phyloP scores from a whole-genome alignment of 345 rosid genomes.

The Gossypium arboreum region DNA sequence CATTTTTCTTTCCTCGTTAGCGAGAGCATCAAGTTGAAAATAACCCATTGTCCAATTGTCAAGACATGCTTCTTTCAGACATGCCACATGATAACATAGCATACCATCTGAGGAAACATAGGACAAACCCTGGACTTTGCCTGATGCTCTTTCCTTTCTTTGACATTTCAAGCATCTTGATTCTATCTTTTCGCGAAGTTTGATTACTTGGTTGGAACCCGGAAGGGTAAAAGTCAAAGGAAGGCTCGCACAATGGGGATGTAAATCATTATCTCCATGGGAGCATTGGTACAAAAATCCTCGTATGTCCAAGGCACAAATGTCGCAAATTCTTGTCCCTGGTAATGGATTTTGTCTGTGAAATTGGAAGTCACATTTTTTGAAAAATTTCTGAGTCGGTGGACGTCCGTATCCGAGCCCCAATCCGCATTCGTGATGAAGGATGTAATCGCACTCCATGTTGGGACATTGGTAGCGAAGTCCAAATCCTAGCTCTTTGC shows the following conservation, averaged over 20 bases:
- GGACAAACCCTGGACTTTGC: background rate
- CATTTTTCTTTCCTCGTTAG: background rate
- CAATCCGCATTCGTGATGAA: background rate
- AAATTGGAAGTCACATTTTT: background rate
- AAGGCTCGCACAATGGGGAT: conserved; percentile 14
- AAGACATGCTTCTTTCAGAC: background rate
- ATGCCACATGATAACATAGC: background rate
- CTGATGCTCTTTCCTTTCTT: background rate
- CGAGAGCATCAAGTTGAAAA: background rate
- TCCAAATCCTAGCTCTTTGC: conserved; percentile 6
- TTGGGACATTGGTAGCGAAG: background rate
- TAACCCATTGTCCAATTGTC: background rate
- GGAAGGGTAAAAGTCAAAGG: background rate
- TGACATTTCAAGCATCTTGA: conserved; percentile 1
- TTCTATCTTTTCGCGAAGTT: background rate
- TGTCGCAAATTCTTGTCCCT: background rate
- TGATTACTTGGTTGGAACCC: background rate
- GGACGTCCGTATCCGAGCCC: too few relatives aligned
- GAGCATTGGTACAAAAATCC: conserved; percentile 5
- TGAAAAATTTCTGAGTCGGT: background rate
- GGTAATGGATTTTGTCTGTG: background rate
- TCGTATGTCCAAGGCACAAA: background rate
- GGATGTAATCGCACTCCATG: background rate
- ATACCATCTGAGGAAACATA: background rate
- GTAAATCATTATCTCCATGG: background rate